Base-by-base conservation (phyloP, 345 rosid species). In the Conringia planisiliqua region DNA sequence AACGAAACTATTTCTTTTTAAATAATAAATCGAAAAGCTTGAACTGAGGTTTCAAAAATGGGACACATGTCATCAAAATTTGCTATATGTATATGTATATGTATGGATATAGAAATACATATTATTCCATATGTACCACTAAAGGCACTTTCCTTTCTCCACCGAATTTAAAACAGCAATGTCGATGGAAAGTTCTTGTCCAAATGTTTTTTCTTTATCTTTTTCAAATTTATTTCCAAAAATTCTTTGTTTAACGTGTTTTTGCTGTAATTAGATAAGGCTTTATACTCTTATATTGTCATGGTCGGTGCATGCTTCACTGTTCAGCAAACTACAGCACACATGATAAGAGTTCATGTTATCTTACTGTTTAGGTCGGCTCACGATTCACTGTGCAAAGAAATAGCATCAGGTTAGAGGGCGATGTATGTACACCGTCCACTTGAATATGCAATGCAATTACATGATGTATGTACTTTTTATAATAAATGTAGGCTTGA, bases 261-360 rank as follows among this genome's bases (percentile, higher is more conserved):
- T 64, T 22, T 29, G 22, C 32, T 62, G 30, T 20, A 71, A 30
- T 14, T 51, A 30, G 18, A 54, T 10, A 40, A 42, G 13, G 38
- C 29, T 30, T 57, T 47, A 43, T 64, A 54, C 36, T 54, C 55
- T 54, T 55, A 55, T 2, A 47, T 29, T 10, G 65, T 46, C 62
- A 29, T 67, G 78, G 68, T 67, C 78, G 73, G 73, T 59, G 68
- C 29, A 59, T 67, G 68, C 78, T 58, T 59, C 7, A 68, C 56
- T 68, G 42, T 59, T 50, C 61, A n/a, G 11, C 2, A 8, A 73
- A 55, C 39, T 73, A 18, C 39, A 27, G 29, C 46, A 43, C 39
- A 32, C 40, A 55, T n/a, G 71, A 55, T 57, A 66, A 46, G 42
- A 66, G 51, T 55, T 56, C 47, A 43, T 46, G 14, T 8, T 32